These are phyloP conservation scores for Huntiella omanensis DNA, from an alignment of 2,329 filamentous ascomycete genomes.

Conservation along the genomic window DNA sequence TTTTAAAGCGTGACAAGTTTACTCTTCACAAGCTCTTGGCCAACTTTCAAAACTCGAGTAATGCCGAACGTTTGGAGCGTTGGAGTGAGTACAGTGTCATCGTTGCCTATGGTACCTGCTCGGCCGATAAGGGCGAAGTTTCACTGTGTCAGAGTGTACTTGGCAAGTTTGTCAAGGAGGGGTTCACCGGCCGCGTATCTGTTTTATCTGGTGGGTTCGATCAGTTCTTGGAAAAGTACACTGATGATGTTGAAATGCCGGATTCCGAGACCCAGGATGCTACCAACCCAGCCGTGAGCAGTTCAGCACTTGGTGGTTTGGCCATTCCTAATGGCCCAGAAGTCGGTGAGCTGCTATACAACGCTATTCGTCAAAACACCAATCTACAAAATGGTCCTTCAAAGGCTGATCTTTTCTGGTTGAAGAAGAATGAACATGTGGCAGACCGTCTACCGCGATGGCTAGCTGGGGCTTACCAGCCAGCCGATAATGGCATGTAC, in stretches of 20 bases:
- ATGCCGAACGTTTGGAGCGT: conserved; percentile 52
- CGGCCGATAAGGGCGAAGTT: conserved; percentile 63
- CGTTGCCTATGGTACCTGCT: conserved; percentile 70
- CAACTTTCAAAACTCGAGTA: conserved; percentile 57
- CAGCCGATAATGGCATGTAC: conserved; percentile 53
- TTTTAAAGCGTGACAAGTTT: conserved; percentile 80
- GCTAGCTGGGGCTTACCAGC: conserved; percentile 51
- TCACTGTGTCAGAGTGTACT: conserved; percentile 66
- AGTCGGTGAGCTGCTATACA: conserved; percentile 69
- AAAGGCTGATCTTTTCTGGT: conserved; percentile 43
- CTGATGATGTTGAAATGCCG: conserved; percentile 38
- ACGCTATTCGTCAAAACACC: conserved; percentile 92
- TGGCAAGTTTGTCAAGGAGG: conserved; percentile 79
- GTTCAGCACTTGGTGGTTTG: conserved; percentile 78
- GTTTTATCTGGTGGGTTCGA: conserved; percentile 71
- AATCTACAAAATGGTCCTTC: conserved; percentile 87
- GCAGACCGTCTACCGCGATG: conserved; percentile 48
- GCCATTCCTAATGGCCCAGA: conserved; percentile 49
- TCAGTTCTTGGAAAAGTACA: conserved; percentile 49
- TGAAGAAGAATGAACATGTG: conserved; percentile 22
- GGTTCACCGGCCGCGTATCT: conserved; percentile 53
- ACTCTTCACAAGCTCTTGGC: conserved; percentile 73
- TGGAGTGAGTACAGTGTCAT: conserved; percentile 63
- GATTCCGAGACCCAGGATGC: conserved; percentile 29
- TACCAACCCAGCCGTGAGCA: conserved; percentile 16